Percentiles rank a stretch among this genome's conserved stretches.
These are phyloP conservation scores for Phytophthora sojae DNA, from an alignment of 352 stramenopile species.

Conservation along the genomic window DNA sequence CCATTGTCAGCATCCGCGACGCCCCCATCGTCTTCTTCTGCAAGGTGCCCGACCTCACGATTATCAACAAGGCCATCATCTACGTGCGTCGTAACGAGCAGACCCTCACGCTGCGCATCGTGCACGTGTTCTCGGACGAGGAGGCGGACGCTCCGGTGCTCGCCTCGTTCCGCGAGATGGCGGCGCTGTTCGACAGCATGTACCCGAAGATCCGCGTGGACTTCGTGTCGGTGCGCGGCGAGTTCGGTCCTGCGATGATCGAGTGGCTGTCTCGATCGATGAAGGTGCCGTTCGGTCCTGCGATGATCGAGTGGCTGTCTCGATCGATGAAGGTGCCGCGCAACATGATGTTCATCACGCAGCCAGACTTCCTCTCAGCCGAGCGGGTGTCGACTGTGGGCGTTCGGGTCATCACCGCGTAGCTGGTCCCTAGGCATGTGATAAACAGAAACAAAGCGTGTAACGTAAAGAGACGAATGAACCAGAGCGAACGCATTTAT, in stretches of 20 bases:
- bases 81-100: too few relatives aligned
- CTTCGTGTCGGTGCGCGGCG: too few relatives aligned
- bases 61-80: conserved; percentile 94
- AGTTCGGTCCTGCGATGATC: conserved; percentile 67
- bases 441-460: neutral
- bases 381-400: conserved; percentile 75
- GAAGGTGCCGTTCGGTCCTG: too few relatives aligned
- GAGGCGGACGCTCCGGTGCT: too few relatives aligned
- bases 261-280: too few relatives aligned
- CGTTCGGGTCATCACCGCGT: conserved; percentile 76
- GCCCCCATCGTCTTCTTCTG: conserved; percentile 89
- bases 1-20: conserved; percentile 56
- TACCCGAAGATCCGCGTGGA: too few relatives aligned
- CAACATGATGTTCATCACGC: conserved; percentile 92
- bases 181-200: too few relatives aligned
- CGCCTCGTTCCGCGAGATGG: too few relatives aligned
- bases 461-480: conserved; percentile 1
- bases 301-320: conserved; percentile 77
- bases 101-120: too few relatives aligned
- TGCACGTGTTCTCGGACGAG: too few relatives aligned
- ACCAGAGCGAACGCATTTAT: neutral
- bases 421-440: neutral
- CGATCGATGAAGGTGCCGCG: conserved; percentile 63
- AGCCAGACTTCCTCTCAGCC: conserved; percentile 57
- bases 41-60: conserved; percentile 86